These are phyloP conservation scores for Naganishia vaughanmartiniae DNA, from an alignment of 768 basidiomycete genomes.

Conservation along the genomic window DNA sequence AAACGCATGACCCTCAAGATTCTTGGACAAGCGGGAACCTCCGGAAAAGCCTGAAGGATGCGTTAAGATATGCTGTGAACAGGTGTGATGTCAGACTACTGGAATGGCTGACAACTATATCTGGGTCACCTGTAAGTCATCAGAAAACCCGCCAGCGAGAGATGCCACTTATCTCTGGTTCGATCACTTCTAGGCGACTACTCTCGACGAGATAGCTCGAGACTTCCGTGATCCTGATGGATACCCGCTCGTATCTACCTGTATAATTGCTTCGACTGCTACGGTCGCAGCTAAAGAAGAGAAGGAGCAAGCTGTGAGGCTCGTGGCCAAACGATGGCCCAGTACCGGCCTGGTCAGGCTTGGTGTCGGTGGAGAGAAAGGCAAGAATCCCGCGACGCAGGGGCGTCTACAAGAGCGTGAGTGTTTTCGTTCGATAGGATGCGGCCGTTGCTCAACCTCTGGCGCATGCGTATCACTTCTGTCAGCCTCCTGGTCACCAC, in stretches of 20 bases:
- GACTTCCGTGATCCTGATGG: conserved; percentile 78
- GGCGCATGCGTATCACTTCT: not conserved
- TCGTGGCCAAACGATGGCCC: conserved; percentile 60
- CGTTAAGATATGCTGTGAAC: conserved; percentile 40
- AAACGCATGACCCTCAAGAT: not conserved
- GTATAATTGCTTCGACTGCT: conserved; percentile 52
- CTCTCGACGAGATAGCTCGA: conserved; percentile 38
- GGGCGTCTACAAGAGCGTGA: not conserved
- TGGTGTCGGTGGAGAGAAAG: not conserved
- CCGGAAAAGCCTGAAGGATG: conserved; percentile 26
- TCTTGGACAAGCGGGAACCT: not conserved
- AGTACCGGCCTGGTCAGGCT: not conserved
- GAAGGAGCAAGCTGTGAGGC: conserved; percentile 80
- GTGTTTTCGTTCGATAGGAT: not conserved
- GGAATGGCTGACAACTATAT: conserved; percentile 38
- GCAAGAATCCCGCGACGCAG: not conserved
- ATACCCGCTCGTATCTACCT: conserved; percentile 57
- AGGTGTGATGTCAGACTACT: conserved; percentile 40
- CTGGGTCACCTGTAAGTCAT: conserved; percentile 39
- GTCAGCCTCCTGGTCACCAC: conserved; percentile 87
- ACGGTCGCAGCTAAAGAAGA: conserved; percentile 73
- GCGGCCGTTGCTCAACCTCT: no score
- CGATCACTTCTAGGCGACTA: conserved; percentile 30
- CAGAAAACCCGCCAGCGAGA: not conserved
- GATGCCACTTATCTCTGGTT: not conserved